Evolutionary conservation across 2,329 filamentous ascomycete genomes (phyloP), one percentile per base, ranked within the genome.

Genomic region (Aspergillus latus): DNA sequence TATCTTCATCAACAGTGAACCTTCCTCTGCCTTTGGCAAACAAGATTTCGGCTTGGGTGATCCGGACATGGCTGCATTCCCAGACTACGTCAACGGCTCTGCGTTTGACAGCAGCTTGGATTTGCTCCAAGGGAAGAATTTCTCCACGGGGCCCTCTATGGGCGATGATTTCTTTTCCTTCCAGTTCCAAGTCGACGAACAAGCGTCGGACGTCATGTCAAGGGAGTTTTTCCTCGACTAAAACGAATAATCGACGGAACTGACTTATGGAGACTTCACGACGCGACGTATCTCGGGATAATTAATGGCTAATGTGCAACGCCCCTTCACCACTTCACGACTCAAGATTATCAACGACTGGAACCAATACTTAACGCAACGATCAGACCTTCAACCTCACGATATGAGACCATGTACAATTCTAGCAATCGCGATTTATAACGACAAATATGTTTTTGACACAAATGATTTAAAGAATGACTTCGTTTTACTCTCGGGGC

Each of bases 1-100:
- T 57, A 67, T 76, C 15, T 76, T 76, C 57, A 74, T 74, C 54
- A 71, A 66, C 42, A 69, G 72, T 57, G 70, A 72, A 49, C 56
- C 67, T 26, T 63, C 67, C 47, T 64, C 53, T 45, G 62, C 45
- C n/a, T 70, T 64, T 54, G 64, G 58, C 40, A 65, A 66, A 37
- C 64, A 70, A 44, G 68, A 72, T 15, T 68, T 74, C 26, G 60
- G 63, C 16, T 56, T 75, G 16, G 65, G 65, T 15, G 65, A 66
- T 21, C 59, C 66, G 8, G 63, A 66, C 16, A 63, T 73, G 59
- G 64, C 71, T 26, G 59, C 65, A 9, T 72, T 74, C 43, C 67
- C 73, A 6, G 72, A 75, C 48, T 74, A 72, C 45, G 66, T 64
- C 36, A 64, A 63, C 26, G 58, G 64, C 2, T 68, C 73, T 7